A percentile compares a stretch with the other conserved stretches of the same genome.
Conservation (phyloP, 2,329 filamentous ascomycete species). For the Aspergillus jensenii region DNA sequence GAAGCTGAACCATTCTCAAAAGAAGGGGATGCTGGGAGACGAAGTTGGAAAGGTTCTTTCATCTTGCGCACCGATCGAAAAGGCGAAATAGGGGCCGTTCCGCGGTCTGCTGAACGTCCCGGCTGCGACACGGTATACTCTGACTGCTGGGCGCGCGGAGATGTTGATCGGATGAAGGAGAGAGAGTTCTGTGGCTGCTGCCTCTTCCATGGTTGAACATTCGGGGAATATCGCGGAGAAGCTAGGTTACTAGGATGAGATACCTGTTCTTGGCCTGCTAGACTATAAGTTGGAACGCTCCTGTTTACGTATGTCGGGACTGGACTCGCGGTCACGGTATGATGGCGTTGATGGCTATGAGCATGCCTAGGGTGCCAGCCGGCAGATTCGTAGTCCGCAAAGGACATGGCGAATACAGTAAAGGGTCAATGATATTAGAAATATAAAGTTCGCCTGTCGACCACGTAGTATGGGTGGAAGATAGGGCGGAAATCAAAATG, state of each 20-base stretch:
- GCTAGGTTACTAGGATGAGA: constrained; percentile 14
- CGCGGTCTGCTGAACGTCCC: constrained; percentile 28
- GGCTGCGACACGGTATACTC: constrained; percentile 28
- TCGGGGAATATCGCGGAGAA: constrained; percentile 24
- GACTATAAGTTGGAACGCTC: constrained; percentile 20
- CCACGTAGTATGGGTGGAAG: constrained; percentile 4
- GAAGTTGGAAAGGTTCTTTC: constrained; percentile 41
- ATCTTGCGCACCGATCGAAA: constrained; percentile 41
- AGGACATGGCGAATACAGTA: constrained; percentile 27
- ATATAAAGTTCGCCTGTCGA: constrained; percentile 12
- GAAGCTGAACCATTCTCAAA: constrained; percentile 25
- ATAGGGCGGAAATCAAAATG: constrained; percentile 15
- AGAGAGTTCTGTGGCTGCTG: constrained; percentile 34
- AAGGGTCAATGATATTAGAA: constrained; percentile 10
- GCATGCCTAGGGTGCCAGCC: constrained; percentile 21
- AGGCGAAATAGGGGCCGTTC: constrained; percentile 31
- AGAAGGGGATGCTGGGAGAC: constrained; percentile 36
- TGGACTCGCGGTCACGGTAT: constrained; percentile 19
- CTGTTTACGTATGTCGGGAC: constrained; percentile 18
- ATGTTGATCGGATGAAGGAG: constrained; percentile 35
- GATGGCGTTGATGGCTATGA: constrained; percentile 16
- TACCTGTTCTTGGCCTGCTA: constrained; percentile 11
- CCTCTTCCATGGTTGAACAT: constrained; percentile 29
- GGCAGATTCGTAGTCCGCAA: constrained; percentile 28
- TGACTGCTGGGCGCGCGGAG: constrained; percentile 28